phyloP scores from a whole-genome alignment of 768 basidiomycete genomes.

The Phlebiopsis flavidoalba region DNA sequence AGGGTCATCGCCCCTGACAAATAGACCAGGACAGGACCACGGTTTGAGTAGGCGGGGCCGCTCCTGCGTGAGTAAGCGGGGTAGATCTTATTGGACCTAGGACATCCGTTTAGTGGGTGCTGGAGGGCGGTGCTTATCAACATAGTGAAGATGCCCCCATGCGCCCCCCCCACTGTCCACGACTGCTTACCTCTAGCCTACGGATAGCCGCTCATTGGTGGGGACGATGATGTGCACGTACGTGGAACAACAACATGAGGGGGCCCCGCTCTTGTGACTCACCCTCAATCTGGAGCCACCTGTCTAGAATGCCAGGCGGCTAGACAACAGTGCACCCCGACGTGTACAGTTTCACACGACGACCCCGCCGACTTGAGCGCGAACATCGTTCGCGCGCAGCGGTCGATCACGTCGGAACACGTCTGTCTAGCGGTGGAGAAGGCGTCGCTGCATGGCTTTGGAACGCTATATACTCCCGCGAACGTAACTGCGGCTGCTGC shows the following conservation, averaged over 20 bases:
- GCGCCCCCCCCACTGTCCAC: too few relatives aligned
- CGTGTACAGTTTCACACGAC: neutral
- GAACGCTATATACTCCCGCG: neutral
- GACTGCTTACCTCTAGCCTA: slow-evolving; percentile 8
- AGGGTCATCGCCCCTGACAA: neutral
- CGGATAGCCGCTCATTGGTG: slow-evolving; percentile 7
- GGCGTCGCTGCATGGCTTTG: neutral
- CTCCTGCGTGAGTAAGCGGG: neutral
- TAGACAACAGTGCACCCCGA: neutral
- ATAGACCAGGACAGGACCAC: neutral
- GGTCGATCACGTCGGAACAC: neutral
- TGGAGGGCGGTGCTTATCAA: neutral
- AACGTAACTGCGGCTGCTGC: neutral
- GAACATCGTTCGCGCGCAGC: neutral
- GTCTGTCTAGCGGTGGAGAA: neutral
- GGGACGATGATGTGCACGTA: neutral
- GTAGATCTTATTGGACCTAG: neutral
- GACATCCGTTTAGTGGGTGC: neutral
- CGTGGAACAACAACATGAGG: neutral
- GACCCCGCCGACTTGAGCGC: too few relatives aligned
- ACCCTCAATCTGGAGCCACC: neutral
- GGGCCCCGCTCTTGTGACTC: neutral
- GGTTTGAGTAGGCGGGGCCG: neutral
- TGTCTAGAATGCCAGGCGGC: neutral
- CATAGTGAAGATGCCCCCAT: neutral